phyloP scores from a whole-genome alignment of 2,329 filamentous ascomycete genomes.

The Colletotrichum tofieldiae region DNA sequence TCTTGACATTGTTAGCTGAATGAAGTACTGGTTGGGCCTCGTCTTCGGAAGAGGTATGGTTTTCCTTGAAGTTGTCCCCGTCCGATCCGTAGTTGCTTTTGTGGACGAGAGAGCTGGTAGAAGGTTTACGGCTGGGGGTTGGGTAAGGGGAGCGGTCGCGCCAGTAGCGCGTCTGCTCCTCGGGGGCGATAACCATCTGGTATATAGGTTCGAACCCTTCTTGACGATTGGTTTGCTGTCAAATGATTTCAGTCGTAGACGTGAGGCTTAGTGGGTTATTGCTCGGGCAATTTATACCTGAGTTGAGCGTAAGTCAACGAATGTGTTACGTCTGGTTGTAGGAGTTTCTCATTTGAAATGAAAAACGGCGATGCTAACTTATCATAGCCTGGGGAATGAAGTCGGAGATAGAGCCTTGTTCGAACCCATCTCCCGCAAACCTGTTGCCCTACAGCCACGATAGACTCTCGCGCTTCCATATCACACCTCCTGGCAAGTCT shows the following conservation, averaged over 20 bases:
- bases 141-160: constrained; percentile 19
- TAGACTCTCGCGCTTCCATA: too few relatives aligned
- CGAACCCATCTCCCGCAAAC: too few relatives aligned
- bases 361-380: not conserved
- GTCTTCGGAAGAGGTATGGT: too few relatives aligned
- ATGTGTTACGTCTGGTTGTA: not conserved
- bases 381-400: not conserved
- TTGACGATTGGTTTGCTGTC: not conserved
- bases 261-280: not conserved
- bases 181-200: not conserved
- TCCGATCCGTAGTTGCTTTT: not conserved
- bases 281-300: not conserved
- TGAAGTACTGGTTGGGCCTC: too few relatives aligned
- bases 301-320: not conserved
- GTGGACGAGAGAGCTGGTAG: not conserved
- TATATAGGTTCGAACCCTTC: not conserved
- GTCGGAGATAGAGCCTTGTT: not conserved
- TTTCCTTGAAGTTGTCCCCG: not conserved
- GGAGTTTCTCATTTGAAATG: not conserved
- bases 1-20: too few relatives aligned
- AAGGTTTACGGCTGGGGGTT: not conserved
- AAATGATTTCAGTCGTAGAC: not conserved
- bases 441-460: too few relatives aligned
- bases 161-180: constrained; percentile 21
- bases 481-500: not conserved